Base-by-base conservation (phyloP, 1,284 basidiomycete species). In the Cryptococcus sp. region DNA sequence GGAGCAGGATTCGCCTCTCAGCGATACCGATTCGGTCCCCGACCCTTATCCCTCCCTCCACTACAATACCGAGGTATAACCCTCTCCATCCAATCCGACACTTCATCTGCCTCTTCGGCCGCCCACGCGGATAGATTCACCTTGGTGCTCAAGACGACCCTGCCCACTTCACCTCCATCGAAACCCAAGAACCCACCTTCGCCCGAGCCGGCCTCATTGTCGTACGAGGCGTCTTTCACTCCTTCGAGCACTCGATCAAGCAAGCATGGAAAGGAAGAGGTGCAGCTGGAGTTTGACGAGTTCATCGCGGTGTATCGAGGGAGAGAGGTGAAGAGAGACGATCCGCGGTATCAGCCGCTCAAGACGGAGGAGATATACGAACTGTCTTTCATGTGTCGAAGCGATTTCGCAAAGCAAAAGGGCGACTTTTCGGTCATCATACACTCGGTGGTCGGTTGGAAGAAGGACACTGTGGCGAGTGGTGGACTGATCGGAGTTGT, bases 1-100 rank as follows among this genome's bases (percentile, higher is more conserved):
- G 77, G 76, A 6, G 77, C 77, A 9, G 77, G 77, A 0, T 78
- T 78, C 51, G 76, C 77, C 0, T 77, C 76, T 5, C 77, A 77
- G 52, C 60, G 68, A 0, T 69, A 73, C 42, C 52, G 61, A 6
- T 74, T 74, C 47, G 55, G 52, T 32, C 54, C 65, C 9, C 36
- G 43, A 12, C 64, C 65, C 2, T 59, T 69, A 19, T 45, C 46
- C 24, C 58, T 68, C 12, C 56, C 66, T 18, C 53, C 51, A 7
- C 14, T 43, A 18, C 28, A 41, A 21, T 71, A 61, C 52, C 23
- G 50, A 6, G 67, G 67, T 2, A 54, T 71, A 21, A 19, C 32
- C 9, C 38, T 73, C 24, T 55, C 28, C 47, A 43, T 24, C 47
- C 60, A 33, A 51, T 58, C 26, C 58, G 60, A 24, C 53, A 58